A percentile compares a stretch with the other conserved stretches of the same genome.
phyloP scores from a whole-genome alignment of 2,329 filamentous ascomycete genomes.

The Orbilia ellipsospora region DNA sequence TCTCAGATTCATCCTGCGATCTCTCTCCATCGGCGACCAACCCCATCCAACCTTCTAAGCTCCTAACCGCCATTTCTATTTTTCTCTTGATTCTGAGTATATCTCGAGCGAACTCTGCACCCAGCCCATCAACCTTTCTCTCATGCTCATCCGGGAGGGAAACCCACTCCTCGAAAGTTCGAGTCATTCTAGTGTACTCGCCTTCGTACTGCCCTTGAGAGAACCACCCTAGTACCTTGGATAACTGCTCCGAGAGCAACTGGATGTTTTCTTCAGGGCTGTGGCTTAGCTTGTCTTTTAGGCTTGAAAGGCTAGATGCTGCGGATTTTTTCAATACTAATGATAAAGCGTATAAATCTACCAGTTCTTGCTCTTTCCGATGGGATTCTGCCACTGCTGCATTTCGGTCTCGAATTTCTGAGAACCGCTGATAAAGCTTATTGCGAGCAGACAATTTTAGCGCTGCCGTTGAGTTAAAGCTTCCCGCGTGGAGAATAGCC shows the following conservation, averaged over 20 bases:
- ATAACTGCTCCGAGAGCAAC: conserved; percentile 46
- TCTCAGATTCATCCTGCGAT: conserved; percentile 7
- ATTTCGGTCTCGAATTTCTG: conserved; percentile 30
- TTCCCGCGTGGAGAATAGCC: conserved; percentile 41
- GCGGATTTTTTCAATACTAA: conserved; percentile 35
- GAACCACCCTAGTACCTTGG: conserved; percentile 51
- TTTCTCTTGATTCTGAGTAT: conserved; percentile 40
- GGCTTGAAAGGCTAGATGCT: conserved; percentile 11
- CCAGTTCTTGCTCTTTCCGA: conserved; percentile 36
- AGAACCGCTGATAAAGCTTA: conserved; percentile 37
- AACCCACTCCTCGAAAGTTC: conserved; percentile 45
- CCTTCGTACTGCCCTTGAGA: conserved; percentile 43
- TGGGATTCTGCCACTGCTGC: conserved; percentile 26
- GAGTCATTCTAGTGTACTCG: conserved; percentile 46
- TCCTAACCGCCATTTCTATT: conserved; percentile 47
- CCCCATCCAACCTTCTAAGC: conserved; percentile 43
- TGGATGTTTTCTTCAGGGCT: conserved; percentile 52
- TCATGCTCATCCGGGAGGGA: conserved; percentile 39
- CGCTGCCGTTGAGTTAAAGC: conserved; percentile 37
- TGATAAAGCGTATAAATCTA: conserved; percentile 39
- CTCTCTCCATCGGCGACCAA: conserved; percentile 32
- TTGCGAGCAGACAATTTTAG: conserved; percentile 28
- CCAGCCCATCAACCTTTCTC: conserved; percentile 42
- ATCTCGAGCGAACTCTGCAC: conserved; percentile 31
- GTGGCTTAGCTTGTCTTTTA: conserved; percentile 32